A percentile compares a stretch with the other conserved stretches of the same genome.
phyloP scores from a whole-genome alignment of 2,329 filamentous ascomycete genomes.

The Colletotrichum australisinense region DNA sequence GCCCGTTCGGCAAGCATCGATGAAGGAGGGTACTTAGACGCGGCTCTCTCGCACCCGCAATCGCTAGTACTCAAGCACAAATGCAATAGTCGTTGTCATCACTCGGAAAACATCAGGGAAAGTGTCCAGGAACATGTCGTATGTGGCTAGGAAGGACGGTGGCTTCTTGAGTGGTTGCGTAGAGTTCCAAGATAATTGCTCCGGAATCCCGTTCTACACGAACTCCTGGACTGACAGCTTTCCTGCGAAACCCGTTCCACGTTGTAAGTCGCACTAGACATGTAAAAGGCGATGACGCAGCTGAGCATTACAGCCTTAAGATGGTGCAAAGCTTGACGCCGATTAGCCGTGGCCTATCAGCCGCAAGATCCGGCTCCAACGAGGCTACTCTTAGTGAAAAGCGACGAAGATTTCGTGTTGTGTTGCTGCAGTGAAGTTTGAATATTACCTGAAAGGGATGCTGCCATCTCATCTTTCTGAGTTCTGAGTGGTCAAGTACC shows the following conservation, averaged over 20 bases:
- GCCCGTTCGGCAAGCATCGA: background rate
- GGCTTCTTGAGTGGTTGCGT: background rate
- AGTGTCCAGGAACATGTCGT: background rate
- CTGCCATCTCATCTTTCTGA: slow-evolving; percentile 9
- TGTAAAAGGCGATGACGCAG: background rate
- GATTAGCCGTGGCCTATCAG: background rate
- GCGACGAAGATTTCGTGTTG: background rate
- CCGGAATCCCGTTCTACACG: background rate
- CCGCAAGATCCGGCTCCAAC: background rate
- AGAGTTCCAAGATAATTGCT: background rate
- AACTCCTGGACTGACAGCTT: background rate
- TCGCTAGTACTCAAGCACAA: background rate
- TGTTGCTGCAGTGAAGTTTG: background rate
- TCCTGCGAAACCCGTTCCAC: background rate
- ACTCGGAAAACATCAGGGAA: no score
- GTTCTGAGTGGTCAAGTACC: background rate
- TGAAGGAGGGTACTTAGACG: no score
- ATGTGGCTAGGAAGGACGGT: background rate
- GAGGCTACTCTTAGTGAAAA: background rate
- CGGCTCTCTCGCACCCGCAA: background rate
- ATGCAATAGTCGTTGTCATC: background rate
- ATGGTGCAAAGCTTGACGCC: background rate
- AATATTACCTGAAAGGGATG: background rate
- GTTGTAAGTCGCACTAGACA: background rate
- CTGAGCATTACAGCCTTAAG: background rate